phyloP scores from a whole-genome alignment of 805 yeast genomes.

The Candida coleopterorum region DNA sequence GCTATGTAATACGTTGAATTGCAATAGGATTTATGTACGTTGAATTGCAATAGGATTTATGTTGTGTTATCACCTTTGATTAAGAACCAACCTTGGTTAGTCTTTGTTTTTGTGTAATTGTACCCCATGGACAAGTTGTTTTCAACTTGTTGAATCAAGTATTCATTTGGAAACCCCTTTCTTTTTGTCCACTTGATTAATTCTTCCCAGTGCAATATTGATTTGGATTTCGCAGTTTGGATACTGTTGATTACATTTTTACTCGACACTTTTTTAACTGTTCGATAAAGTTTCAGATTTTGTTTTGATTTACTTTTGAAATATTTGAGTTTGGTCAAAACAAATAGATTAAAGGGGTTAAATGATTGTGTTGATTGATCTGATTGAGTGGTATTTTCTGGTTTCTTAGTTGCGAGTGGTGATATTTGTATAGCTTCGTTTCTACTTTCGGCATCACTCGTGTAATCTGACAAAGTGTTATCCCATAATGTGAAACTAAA shows the following conservation, averaged over 20 bases:
- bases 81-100: not conserved
- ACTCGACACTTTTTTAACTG: not conserved
- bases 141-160: not conserved
- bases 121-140: not conserved
- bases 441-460: not conserved
- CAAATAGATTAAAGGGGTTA: constrained; percentile 3
- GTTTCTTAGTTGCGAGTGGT: too few relatives aligned
- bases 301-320: constrained; percentile 5
- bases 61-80: not conserved
- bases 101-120: not conserved
- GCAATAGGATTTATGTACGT: too few relatives aligned
- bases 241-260: not conserved
- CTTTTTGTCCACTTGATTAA: constrained; percentile 5
- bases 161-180: constrained; percentile 8
- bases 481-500: constrained; percentile 9
- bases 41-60: too few relatives aligned
- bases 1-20: too few relatives aligned
- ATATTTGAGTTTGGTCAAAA: constrained; percentile 6
- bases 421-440: too few relatives aligned
- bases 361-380: not conserved
- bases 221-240: not conserved
- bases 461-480: not conserved
- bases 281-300: not conserved
- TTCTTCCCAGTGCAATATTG: constrained; percentile 1
- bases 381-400: not conserved